Evolutionary conservation across 2,329 filamentous ascomycete species (phyloP).

Genomic region (Colletotrichum navitas): DNA sequence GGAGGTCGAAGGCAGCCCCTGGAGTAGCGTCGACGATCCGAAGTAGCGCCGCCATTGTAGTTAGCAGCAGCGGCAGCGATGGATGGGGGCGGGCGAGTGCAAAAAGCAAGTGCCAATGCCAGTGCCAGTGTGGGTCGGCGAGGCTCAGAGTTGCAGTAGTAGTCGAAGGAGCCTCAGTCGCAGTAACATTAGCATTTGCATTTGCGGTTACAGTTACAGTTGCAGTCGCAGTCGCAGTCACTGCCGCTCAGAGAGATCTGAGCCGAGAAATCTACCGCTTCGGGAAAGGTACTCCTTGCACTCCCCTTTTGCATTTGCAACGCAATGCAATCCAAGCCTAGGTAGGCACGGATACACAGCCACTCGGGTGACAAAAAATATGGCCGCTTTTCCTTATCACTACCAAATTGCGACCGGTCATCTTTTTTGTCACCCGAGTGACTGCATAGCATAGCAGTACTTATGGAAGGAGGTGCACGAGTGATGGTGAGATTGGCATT

Average conservation of each 20-base stretch:
- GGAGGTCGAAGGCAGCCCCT: slow-evolving; percentile 2
- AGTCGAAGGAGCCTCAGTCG: not conserved
- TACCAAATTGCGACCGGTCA: no score
- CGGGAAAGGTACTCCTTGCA: slow-evolving; percentile 3
- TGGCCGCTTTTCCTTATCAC: no score
- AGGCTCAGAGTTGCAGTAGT: slow-evolving; percentile 3
- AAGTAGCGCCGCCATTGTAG: slow-evolving; percentile 20
- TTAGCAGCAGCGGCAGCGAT: not conserved
- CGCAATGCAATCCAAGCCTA: no score
- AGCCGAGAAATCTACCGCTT: slow-evolving; percentile 5
- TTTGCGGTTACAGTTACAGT: not conserved
- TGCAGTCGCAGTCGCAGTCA: not conserved
- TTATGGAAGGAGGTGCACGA: no score
- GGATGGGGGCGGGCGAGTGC: not conserved
- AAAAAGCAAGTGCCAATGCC: not conserved
- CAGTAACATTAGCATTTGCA: not conserved
- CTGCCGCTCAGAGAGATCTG: not conserved
- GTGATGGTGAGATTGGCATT: no score
- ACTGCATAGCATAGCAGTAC: no score
- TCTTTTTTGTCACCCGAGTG: no score
- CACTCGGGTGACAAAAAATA: no score
- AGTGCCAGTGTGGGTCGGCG: slow-evolving; percentile 9
- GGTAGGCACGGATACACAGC: no score
- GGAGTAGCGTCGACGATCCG: slow-evolving; percentile 32
- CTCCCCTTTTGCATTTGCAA: not conserved